These are phyloP conservation scores for Candida tibetensis DNA, from an alignment of 805 yeast genomes.

Conservation along the genomic window DNA sequence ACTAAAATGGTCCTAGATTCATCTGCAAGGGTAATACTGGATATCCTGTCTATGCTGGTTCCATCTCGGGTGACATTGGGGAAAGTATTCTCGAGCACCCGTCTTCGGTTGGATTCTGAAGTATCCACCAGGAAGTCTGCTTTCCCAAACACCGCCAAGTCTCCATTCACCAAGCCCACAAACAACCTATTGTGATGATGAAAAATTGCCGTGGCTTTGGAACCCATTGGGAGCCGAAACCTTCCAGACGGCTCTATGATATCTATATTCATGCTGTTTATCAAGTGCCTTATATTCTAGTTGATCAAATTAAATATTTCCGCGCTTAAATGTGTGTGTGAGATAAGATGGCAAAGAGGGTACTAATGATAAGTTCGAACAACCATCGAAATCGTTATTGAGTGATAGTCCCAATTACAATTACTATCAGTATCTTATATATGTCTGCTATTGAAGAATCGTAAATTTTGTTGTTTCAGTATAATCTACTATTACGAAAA, in stretches of 20 bases:
- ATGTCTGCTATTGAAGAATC: too few relatives aligned
- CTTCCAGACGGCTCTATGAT: conserved; percentile 36
- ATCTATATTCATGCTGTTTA: conserved; percentile 35
- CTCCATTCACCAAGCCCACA: conserved; percentile 37
- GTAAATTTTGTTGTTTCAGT: too few relatives aligned
- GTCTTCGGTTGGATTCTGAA: not conserved
- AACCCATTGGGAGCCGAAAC: conserved; percentile 24
- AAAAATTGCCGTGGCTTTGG: conserved; percentile 24
- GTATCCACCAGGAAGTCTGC: not conserved
- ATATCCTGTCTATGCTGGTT: conserved; percentile 18
- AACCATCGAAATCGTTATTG: too few relatives aligned
- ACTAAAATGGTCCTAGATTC: conserved; percentile 24
- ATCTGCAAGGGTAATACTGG: conserved; percentile 13
- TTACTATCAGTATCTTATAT: too few relatives aligned
- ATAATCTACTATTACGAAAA: too few relatives aligned
- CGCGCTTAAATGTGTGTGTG: too few relatives aligned
- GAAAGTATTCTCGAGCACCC: conserved; percentile 20
- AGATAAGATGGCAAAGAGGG: too few relatives aligned
- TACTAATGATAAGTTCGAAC: too few relatives aligned
- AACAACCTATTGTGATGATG: conserved; percentile 19
- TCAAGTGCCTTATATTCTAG: too few relatives aligned
- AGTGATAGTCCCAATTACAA: too few relatives aligned
- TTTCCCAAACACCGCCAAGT: conserved; percentile 14
- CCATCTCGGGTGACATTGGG: conserved; percentile 16
- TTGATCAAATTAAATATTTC: too few relatives aligned